These are phyloP conservation scores for Citrullus amarus DNA, from an alignment of 306 rosid genomes.

Conservation along the genomic window DNA sequence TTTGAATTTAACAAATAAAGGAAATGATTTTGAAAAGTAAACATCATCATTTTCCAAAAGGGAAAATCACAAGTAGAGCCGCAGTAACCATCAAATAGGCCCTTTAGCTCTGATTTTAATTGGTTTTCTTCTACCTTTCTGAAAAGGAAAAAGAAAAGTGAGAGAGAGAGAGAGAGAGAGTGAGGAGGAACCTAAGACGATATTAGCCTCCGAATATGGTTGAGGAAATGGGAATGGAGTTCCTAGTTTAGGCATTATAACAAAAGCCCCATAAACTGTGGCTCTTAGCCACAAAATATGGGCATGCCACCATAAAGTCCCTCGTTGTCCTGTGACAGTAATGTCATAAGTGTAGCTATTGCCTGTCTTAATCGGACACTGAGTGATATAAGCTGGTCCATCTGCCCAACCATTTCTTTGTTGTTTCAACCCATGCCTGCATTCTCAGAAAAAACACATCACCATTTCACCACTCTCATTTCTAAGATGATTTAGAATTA, in stretches of 20 bases:
- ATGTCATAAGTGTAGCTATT: slow-evolving; percentile 18
- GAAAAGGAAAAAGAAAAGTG: neutral
- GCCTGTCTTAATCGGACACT: slow-evolving; percentile 23
- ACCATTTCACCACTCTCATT: neutral
- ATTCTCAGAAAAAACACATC: neutral
- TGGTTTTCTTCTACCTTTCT: neutral
- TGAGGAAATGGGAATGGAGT: slow-evolving; percentile 24
- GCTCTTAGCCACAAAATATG: slow-evolving; percentile 28
- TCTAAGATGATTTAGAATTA: neutral
- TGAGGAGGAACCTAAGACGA: slow-evolving; percentile 10
- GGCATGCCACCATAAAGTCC: slow-evolving; percentile 31
- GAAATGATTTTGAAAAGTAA: neutral
- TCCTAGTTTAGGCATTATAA: slow-evolving; percentile 19
- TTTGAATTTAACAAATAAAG: neutral
- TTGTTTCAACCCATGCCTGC: slow-evolving; percentile 28
- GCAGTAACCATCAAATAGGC: neutral
- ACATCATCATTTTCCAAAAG: neutral
- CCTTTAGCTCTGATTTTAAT: neutral
- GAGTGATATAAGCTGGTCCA: slow-evolving; percentile 30
- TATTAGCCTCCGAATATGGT: slow-evolving; percentile 17
- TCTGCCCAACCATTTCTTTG: slow-evolving; percentile 26
- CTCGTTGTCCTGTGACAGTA: slow-evolving; percentile 20
- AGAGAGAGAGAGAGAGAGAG: too few relatives aligned
- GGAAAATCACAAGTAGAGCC: neutral
- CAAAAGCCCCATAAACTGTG: slow-evolving; percentile 22